phyloP scores from a whole-genome alignment of 345 rosid species.

The Eucalyptus viminalis region DNA sequence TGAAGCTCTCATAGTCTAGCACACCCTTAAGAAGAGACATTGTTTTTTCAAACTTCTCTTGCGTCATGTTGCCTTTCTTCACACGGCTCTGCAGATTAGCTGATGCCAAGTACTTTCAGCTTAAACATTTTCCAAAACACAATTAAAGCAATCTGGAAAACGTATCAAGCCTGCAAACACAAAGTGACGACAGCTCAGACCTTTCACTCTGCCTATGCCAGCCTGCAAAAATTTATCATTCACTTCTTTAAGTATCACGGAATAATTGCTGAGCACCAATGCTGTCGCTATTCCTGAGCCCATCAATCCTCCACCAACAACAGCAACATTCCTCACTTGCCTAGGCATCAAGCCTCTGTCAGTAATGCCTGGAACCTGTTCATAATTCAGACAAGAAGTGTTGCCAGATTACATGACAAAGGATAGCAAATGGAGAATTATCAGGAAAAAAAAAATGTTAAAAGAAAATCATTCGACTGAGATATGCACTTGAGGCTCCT shows the following conservation, averaged over 20 bases:
- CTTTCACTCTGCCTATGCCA: slow-evolving; percentile 79
- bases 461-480: not conserved
- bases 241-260: slow-evolving; percentile 84
- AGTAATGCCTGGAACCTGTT: slow-evolving; percentile 84
- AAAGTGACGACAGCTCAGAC: slow-evolving; percentile 10
- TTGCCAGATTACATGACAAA: not conserved
- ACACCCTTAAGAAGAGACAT: slow-evolving; percentile 64
- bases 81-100: slow-evolving; percentile 90
- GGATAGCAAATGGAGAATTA: not conserved
- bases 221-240: slow-evolving; percentile 80
- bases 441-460: not conserved
- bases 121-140: not conserved
- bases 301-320: slow-evolving; percentile 96
- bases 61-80: slow-evolving; percentile 74
- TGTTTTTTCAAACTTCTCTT: slow-evolving; percentile 72
- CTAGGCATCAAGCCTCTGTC: slow-evolving; percentile 70
- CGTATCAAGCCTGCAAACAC: not conserved
- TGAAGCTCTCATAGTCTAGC: slow-evolving; percentile 80
- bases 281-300: slow-evolving; percentile 99
- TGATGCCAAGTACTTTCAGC: slow-evolving; percentile 5
- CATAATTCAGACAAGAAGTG: not conserved
- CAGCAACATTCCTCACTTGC: slow-evolving; percentile 65
- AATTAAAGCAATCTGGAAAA: not conserved
- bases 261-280: slow-evolving; percentile 65
- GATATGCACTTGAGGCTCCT: not conserved